These are phyloP conservation scores for Ophiostoma montium DNA, from an alignment of 2,329 filamentous ascomycete species.

Conservation along the genomic window DNA sequence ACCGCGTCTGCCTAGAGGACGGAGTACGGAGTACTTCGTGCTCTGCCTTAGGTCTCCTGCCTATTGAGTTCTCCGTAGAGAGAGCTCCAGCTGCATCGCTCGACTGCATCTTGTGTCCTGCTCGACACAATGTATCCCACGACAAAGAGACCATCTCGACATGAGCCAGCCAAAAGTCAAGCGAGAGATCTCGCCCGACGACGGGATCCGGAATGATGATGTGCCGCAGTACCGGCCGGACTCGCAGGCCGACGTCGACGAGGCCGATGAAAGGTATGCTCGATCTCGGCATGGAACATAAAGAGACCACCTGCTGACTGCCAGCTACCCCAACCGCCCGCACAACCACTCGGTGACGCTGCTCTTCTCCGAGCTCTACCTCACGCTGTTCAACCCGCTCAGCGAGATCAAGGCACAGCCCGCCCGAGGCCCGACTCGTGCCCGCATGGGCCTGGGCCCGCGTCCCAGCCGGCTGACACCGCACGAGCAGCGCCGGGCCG, in stretches of 20 bases:
- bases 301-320: background rate
- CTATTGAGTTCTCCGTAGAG: too few species aligned
- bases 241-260: conserved; percentile 26
- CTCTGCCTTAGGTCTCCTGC: too few species aligned
- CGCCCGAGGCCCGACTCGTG: conserved; percentile 20
- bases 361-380: conserved; percentile 67
- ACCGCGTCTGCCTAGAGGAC: too few species aligned
- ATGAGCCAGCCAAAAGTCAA: conserved; percentile 5
- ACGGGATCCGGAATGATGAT: conserved; percentile 33
- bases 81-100: too few species aligned
- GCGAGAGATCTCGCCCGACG: conserved; percentile 11
- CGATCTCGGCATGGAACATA: too few species aligned
- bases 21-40: too few species aligned
- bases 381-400: conserved; percentile 66
- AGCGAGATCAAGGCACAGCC: conserved; percentile 68
- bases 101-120: background rate
- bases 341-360: conserved; percentile 67
- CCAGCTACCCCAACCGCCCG: conserved; percentile 68
- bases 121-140: too few species aligned
- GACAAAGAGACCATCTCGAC: background rate
- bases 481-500: conserved; percentile 62
- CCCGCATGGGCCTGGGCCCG: conserved; percentile 14
- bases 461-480: conserved; percentile 43
- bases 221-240: conserved; percentile 33
- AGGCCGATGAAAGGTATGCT: conserved; percentile 22